phyloP scores from a whole-genome alignment of 129 eudicot genomes.

The Flaveria linearis region DNA sequence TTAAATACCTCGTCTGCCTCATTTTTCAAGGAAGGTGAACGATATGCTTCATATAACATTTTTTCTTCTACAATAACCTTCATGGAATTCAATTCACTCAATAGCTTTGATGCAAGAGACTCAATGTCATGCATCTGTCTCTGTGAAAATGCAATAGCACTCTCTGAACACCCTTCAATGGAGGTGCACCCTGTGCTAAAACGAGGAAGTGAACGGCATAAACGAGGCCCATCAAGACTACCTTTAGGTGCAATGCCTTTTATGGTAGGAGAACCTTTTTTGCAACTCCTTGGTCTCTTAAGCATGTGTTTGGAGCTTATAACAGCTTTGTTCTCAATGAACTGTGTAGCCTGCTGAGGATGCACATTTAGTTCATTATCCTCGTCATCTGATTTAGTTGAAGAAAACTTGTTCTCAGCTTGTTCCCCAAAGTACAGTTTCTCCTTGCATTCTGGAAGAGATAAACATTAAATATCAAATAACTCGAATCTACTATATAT shows the following conservation, averaged over 20 bases:
- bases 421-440: conserved; percentile 43
- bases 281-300: conserved; percentile 44
- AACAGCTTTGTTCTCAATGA: conserved; percentile 31
- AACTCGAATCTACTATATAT: not conserved
- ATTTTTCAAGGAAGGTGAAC: conserved; percentile 49
- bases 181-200: conserved; percentile 67
- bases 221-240: conserved; percentile 49
- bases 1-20: conserved; percentile 81
- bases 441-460: conserved; percentile 57
- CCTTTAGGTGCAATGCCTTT: conserved; percentile 41
- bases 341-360: conserved; percentile 18
- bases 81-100: conserved; percentile 78
- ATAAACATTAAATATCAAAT: conserved; percentile 19
- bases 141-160: conserved; percentile 86
- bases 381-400: conserved; percentile 26
- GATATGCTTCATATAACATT: conserved; percentile 59
- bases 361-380: conserved; percentile 16
- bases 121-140: conserved; percentile 87
- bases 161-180: conserved; percentile 60
- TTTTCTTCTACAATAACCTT: conserved; percentile 65
- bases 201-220: conserved; percentile 57
- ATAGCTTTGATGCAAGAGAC: conserved; percentile 67
- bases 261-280: conserved; percentile 37
- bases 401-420: conserved; percentile 44
- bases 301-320: conserved; percentile 35